Evolutionary conservation across 2,329 filamentous ascomycete genomes (phyloP), one percentile per base, ranked within the genome.

Genomic region (Colletotrichum sp.): DNA sequence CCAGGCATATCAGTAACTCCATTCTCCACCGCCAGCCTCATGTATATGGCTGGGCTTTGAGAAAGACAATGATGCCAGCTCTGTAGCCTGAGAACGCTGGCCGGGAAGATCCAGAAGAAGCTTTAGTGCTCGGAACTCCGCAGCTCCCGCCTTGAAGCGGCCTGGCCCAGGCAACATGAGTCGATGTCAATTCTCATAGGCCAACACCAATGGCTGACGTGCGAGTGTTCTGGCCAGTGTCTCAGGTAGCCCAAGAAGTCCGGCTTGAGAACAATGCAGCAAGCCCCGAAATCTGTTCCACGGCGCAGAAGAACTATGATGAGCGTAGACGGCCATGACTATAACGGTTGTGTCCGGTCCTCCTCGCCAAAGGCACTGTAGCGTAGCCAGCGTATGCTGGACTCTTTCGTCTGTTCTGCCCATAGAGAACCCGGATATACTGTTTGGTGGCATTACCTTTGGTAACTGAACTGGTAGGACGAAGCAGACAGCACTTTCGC

Each of bases 101-200:
- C 2, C 18, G 39, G 18, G 39, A n/a, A n/a, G 18, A n/a, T 43
- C 5, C 18, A 43, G 39, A 43, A 43, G 39, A 10, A n/a, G 16
- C 9, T n/a, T 0, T 1, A 43, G 0, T 0, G 18, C 39, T 18
- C 1, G 18, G 16, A 43, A 43, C 5, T 43, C 8, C 39, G 39
- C 39, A 43, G 18, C 18, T 43, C 18, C 18, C 39, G 16, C 39
- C 16, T 43, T 18, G 39, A 43, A 43, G 39, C 18, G 39, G 18
- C 39, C 18, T 43, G 18, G 39, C 39, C 39, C 39, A 43, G 18
- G 39, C 9, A 43, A n/a, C 39, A n/a, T n/a, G 39, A n/a, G 39
- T 43, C 18, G 16, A 43, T 43, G 5, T 43, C 39, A 18, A n/a
- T n/a, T 10, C 39, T n/a, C 18, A 43, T 43, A n/a, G 39, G 39